phyloP scores from a whole-genome alignment of 2,329 filamentous ascomycete genomes.

The Penicillium vulpinum region DNA sequence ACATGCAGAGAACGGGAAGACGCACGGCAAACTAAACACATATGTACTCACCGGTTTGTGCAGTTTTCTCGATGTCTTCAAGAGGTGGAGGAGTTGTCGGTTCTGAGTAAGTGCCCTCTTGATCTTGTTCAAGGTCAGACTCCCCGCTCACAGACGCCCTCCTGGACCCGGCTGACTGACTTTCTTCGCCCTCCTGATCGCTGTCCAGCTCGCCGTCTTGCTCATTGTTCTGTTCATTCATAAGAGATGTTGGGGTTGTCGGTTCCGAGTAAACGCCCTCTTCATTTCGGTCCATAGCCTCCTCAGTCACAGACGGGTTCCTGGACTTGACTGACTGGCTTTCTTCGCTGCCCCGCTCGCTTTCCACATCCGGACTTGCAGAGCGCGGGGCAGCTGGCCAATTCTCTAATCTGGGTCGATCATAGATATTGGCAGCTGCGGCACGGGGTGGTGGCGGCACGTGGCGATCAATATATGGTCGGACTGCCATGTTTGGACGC shows the following conservation, averaged over 20 bases:
- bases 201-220: not conserved
- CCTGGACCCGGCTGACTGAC: not conserved
- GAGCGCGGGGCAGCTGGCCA: slow-evolving; percentile 1
- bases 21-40: not conserved
- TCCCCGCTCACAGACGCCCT: not conserved
- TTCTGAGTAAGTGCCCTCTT: not conserved
- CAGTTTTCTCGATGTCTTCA: not conserved
- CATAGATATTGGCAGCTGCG: not conserved
- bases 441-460: not conserved
- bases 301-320: not conserved
- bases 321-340: not conserved
- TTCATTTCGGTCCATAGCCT: not conserved
- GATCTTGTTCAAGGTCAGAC: not conserved
- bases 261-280: not conserved
- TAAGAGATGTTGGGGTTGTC: not conserved
- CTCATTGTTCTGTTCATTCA: not conserved
- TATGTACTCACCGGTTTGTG: not conserved
- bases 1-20: not conserved
- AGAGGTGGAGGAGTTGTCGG: not conserved
- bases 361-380: not conserved
- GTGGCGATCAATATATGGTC: not conserved
- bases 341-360: not conserved
- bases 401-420: not conserved
- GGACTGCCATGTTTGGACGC: not conserved
- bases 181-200: not conserved